Conservation (phyloP, 2,329 filamentous ascomycete genomes). For the Falciphora oryzae region DNA sequence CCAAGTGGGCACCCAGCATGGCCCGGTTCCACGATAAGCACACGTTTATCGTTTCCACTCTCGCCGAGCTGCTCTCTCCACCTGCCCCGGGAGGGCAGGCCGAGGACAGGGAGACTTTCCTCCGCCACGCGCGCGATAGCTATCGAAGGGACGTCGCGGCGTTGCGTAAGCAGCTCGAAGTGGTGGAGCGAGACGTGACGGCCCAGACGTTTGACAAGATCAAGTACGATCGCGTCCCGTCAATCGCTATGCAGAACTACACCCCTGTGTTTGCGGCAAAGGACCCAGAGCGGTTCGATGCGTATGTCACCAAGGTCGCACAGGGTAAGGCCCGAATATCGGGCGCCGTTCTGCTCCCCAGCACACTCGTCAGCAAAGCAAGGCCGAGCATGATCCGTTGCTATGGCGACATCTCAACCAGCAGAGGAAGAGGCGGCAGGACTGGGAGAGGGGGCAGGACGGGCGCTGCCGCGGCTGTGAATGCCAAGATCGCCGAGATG, state of each 20-base stretch:
- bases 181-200: conserved; percentile 48
- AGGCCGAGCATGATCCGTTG: not conserved
- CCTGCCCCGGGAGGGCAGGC: conserved; percentile 19
- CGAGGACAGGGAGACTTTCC: conserved; percentile 40
- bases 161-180: conserved; percentile 44
- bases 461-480: conserved; percentile 18
- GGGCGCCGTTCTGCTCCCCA: conserved; percentile 49
- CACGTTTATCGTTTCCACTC: conserved; percentile 50
- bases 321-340: conserved; percentile 45
- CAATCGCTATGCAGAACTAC: conserved; percentile 51
- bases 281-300: conserved; percentile 42
- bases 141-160: conserved; percentile 47
- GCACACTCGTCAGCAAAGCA: conserved; percentile 33
- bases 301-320: conserved; percentile 44
- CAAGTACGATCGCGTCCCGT: conserved; percentile 51
- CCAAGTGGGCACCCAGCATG: conserved; percentile 54
- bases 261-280: conserved; percentile 41
- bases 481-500: conserved; percentile 26
- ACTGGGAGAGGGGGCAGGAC: not conserved
- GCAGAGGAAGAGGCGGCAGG: not conserved
- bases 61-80: conserved; percentile 47
- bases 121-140: conserved; percentile 46
- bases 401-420: too few species aligned
- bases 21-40: conserved; percentile 52
- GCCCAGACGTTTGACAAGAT: conserved; percentile 42